These are phyloP conservation scores for Paecilomyces variotii DNA, from an alignment of 2,329 filamentous ascomycete species.

Conservation along the genomic window DNA sequence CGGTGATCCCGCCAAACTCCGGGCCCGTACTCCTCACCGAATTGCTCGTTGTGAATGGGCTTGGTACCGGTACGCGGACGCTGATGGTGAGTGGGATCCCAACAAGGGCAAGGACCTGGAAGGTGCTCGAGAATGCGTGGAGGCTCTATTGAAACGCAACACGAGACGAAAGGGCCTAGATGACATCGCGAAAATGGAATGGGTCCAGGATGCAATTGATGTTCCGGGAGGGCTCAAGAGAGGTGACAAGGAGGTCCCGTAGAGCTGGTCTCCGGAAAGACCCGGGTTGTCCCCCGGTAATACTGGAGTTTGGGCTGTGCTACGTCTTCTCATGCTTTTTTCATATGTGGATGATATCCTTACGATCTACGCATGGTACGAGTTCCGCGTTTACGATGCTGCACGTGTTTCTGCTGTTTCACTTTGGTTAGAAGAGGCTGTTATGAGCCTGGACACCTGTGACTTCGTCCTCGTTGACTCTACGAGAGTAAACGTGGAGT, in stretches of 20 bases:
- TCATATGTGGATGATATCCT: constrained; percentile 7
- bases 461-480: background rate
- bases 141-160: constrained; percentile 74
- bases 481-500: background rate
- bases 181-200: constrained; percentile 63
- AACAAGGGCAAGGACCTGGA: constrained; percentile 58
- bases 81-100: constrained; percentile 78
- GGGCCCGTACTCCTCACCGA: constrained; percentile 80
- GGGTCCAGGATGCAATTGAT: constrained; percentile 67
- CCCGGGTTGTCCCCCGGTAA: constrained; percentile 1
- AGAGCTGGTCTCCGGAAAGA: constrained; percentile 19
- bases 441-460: background rate
- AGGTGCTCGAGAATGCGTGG: constrained; percentile 73
- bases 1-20: constrained; percentile 65
- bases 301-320: background rate
- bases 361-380: background rate
- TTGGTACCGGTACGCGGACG: constrained; percentile 79
- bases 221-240: constrained; percentile 53
- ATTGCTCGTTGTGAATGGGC: constrained; percentile 94
- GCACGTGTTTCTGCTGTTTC: constrained; percentile 2
- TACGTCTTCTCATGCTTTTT: constrained; percentile 3
- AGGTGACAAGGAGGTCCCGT: constrained; percentile 45
- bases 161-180: constrained; percentile 68
- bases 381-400: constrained; percentile 1
- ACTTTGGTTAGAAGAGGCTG: background rate